A percentile compares a stretch with the other conserved stretches of the same genome.
These are phyloP conservation scores for Blastobotrys terrestris DNA, from an alignment of 805 yeast species.

Conservation along the genomic window DNA sequence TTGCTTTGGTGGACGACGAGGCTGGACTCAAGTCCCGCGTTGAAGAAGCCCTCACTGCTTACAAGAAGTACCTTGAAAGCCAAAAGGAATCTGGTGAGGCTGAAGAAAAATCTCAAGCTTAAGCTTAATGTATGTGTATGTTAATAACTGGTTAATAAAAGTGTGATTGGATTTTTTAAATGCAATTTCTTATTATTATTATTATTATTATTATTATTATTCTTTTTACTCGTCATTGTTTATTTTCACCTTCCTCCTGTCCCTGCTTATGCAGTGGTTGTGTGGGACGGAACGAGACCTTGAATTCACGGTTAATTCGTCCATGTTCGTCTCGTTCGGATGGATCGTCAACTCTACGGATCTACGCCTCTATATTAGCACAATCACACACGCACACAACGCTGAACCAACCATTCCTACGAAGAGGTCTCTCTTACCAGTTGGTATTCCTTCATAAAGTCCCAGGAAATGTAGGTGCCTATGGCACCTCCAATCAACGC, in stretches of 20 bases:
- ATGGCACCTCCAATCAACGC: slow-evolving; percentile 23
- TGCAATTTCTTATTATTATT: not conserved
- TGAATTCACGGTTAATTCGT: slow-evolving; percentile 20
- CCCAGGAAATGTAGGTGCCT: slow-evolving; percentile 23
- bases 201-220: not conserved
- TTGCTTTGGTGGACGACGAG: slow-evolving; percentile 84
- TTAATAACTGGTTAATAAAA: no score
- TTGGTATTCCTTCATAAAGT: slow-evolving; percentile 27
- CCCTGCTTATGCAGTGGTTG: slow-evolving; percentile 19
- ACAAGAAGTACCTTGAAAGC: slow-evolving; percentile 74
- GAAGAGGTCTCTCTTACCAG: slow-evolving; percentile 15
- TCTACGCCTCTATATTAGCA: slow-evolving; percentile 4
- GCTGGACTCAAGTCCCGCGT: slow-evolving; percentile 84
- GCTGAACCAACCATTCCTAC: no score
- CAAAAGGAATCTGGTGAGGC: slow-evolving; percentile 27
- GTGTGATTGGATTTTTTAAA: not conserved
- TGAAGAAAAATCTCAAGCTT: no score
- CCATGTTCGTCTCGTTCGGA: slow-evolving; percentile 16
- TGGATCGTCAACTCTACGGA: slow-evolving; percentile 28
- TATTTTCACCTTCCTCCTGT: not conserved
- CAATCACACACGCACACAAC: no score
- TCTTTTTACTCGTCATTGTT: not conserved
- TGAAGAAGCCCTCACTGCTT: slow-evolving; percentile 91
- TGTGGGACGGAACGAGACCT: slow-evolving; percentile 24
- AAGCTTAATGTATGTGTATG: no score